phyloP scores from a whole-genome alignment of 768 basidiomycete species.

The Boletus reticuloceps region DNA sequence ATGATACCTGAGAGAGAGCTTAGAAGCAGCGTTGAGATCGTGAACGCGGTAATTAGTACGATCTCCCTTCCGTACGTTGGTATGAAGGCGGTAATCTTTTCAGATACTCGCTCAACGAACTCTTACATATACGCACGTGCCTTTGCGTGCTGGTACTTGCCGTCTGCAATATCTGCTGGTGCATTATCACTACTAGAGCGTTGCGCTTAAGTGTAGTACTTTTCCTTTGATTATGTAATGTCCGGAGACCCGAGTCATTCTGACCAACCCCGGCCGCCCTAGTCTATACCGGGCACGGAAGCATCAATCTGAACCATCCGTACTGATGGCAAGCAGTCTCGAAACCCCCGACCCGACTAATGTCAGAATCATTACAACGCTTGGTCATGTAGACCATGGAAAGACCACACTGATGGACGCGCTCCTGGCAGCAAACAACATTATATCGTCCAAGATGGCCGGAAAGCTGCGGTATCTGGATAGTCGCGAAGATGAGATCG shows the following conservation, averaged over 20 bases:
- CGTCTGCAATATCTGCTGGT: too few species aligned
- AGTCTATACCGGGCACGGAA: not conserved
- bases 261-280: too few species aligned
- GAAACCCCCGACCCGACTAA: constrained; percentile 38
- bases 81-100: not conserved
- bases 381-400: constrained; percentile 93
- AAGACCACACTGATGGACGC: constrained; percentile 96
- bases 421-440: constrained; percentile 94
- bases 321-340: constrained; percentile 18
- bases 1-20: constrained; percentile 53
- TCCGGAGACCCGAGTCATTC: not conserved
- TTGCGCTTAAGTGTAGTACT: too few species aligned
- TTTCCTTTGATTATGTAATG: constrained; percentile 3
- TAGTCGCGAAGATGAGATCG: constrained; percentile 94
- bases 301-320: not conserved
- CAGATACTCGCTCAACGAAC: not conserved
- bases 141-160: too few species aligned
- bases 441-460: constrained; percentile 91
- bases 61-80: not conserved
- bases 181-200: too few species aligned
- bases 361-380: constrained; percentile 78
- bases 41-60: not conserved
- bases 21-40: constrained; percentile 33
- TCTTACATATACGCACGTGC: too few species aligned
- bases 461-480: constrained; percentile 97